phyloP scores from a whole-genome alignment of 768 basidiomycete species.

The Boletus rufocinnamomeus region DNA sequence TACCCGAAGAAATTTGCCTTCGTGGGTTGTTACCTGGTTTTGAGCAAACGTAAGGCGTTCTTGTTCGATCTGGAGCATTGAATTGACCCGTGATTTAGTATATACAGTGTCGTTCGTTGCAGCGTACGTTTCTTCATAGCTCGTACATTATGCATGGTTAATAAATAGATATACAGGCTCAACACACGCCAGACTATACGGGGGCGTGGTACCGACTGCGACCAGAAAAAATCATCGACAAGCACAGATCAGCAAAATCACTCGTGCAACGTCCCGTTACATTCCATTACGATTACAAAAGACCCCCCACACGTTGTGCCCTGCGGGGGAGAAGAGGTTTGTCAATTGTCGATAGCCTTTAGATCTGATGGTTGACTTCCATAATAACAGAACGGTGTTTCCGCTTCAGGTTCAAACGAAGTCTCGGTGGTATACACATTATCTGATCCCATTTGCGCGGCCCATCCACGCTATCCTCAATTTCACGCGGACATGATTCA shows the following conservation, averaged over 20 bases:
- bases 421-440: constrained; percentile 6
- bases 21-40: constrained; percentile 59
- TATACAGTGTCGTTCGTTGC: constrained; percentile 66
- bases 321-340: constrained; percentile 10
- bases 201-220: constrained; percentile 55
- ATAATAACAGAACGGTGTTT: background rate
- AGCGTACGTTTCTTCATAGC: constrained; percentile 43
- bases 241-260: constrained; percentile 10
- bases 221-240: constrained; percentile 27
- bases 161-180: constrained; percentile 43
- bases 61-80: background rate
- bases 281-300: background rate
- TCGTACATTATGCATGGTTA: background rate
- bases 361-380: background rate
- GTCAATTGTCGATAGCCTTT: background rate
- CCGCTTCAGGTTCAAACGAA: background rate
- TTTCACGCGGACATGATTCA: background rate
- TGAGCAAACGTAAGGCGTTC: constrained; percentile 58
- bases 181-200: constrained; percentile 61
- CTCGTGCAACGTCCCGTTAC: background rate
- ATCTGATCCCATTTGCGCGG: background rate
- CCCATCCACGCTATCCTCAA: background rate
- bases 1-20: constrained; percentile 59
- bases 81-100: constrained; percentile 38
- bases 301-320: background rate